phyloP scores from a whole-genome alignment of 148 eudicot genomes.

The Rhododendron ferrugineum region DNA sequence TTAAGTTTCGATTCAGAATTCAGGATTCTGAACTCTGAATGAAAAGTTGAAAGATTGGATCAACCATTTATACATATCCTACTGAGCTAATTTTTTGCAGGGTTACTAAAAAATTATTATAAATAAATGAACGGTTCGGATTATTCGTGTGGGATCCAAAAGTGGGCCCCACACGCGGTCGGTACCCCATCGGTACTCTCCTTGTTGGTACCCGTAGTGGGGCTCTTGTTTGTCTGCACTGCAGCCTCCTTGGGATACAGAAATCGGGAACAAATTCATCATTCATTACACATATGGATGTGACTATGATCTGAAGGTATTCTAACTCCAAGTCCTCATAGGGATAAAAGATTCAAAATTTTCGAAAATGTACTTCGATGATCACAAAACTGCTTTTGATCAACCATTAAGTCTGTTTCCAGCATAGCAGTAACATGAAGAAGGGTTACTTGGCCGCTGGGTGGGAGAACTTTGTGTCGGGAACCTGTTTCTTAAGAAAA shows the following conservation, averaged over 20 bases:
- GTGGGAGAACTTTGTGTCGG: neutral
- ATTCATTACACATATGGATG: constrained; percentile 98
- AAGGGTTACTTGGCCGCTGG: neutral
- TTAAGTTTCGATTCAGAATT: too few species aligned
- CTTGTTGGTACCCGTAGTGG: too few species aligned
- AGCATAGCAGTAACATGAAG: neutral
- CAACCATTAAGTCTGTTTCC: neutral
- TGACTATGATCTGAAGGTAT: constrained; percentile 93
- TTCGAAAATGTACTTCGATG: neutral
- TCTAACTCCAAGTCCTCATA: neutral
- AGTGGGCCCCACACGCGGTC: too few species aligned
- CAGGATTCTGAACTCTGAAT: too few species aligned
- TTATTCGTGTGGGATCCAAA: too few species aligned
- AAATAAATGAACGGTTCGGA: too few species aligned
- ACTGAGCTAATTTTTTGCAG: too few species aligned
- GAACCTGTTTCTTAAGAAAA: neutral
- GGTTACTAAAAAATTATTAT: too few species aligned
- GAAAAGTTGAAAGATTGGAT: too few species aligned
- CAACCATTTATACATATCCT: too few species aligned
- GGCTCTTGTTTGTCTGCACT: constrained; percentile 10
- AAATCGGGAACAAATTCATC: constrained; percentile 65
- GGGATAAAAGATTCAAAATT: neutral
- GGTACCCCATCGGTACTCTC: too few species aligned
- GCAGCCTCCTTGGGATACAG: constrained; percentile 99
- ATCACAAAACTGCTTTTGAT: neutral